These are phyloP conservation scores for Macrolepiota dolichaula DNA, from an alignment of 768 basidiomycete genomes.

Conservation along the genomic window DNA sequence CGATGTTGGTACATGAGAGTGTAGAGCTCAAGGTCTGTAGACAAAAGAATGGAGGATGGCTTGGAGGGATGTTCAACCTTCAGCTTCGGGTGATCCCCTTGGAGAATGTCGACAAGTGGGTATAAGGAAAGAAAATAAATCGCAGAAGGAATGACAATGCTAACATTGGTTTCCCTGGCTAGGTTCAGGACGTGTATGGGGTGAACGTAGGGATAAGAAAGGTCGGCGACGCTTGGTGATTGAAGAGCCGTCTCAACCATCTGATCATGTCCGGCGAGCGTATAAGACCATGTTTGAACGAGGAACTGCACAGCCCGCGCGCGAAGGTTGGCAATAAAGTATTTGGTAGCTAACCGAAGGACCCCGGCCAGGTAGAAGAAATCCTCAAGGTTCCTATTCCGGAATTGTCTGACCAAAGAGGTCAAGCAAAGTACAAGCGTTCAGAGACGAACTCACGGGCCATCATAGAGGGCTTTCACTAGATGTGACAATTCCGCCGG, in stretches of 20 bases:
- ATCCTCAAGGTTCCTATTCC: slow-evolving; percentile 39
- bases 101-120: slow-evolving; percentile 43
- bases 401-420: slow-evolving; percentile 27
- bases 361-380: slow-evolving; percentile 57
- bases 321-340: slow-evolving; percentile 52
- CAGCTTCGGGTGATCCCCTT: slow-evolving; percentile 52
- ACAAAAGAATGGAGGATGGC: slow-evolving; percentile 39
- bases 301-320: slow-evolving; percentile 47
- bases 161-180: slow-evolving; percentile 45
- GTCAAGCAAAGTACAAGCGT: neutral
- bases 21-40: slow-evolving; percentile 44
- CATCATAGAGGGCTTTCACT: slow-evolving; percentile 55
- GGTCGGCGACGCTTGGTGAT: slow-evolving; percentile 35
- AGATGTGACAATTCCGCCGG: slow-evolving; percentile 47
- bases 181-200: slow-evolving; percentile 57
- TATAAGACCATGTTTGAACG: slow-evolving; percentile 47
- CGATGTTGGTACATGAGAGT: slow-evolving; percentile 58
- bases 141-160: slow-evolving; percentile 45
- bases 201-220: slow-evolving; percentile 58
- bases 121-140: slow-evolving; percentile 61
- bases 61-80: slow-evolving; percentile 43
- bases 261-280: slow-evolving; percentile 51
- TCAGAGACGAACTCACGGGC: slow-evolving; percentile 37
- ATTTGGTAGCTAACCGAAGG: slow-evolving; percentile 57
- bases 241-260: slow-evolving; percentile 50